Evolutionary conservation across 2,329 filamentous ascomycete species (phyloP), one percentile per base, ranked within the genome.

Genomic region (Podosphaera leucotricha): DNA sequence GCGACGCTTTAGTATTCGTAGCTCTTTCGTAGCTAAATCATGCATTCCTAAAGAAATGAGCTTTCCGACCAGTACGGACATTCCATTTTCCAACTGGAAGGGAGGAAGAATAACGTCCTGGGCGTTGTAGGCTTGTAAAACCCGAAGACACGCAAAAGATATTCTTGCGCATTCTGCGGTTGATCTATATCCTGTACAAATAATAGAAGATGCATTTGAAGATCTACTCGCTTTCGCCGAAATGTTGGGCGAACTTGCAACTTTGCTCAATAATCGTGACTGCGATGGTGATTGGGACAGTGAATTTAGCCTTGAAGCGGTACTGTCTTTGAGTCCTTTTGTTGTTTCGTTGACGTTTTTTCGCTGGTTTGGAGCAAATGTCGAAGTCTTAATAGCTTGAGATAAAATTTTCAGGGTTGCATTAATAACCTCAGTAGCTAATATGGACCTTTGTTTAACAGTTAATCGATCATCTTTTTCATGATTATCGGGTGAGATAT

Each of bases 341-440:
- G 54, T 51, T 18, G 55, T 43, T n/a, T 61, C 62, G 35, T 61
- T 58, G 19, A 54, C 49, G 35, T 47, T 43, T 36, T 53, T 50
- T 42, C 49, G 50, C 43, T 51, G 50, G 8, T 49, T 43, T 16
- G 46, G 38, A 15, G 43, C 15, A 21, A 48, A 43, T 2, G 47
- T 18, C 1, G 55, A 51, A 16, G 63, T 59, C 55, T 76, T 84
- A 18, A 74, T 65, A 0, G 74, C 74, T 45, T 80, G 75, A n/a
- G 68, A 67, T 2, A 87, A 66, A 8, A 70, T 66, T 54, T 80
- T 84, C 35, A 86, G 64, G 1, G 75, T 68, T 6, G 66, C 64
- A 56, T 86, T 87, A 53, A 84, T 72, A 30, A 83, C 66, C 48
- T 84, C 72, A 0, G 80, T 83, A 11, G 80, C 80, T 30, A 86